phyloP scores from a whole-genome alignment of 169 alveolate genomes.

The Theileria sp. region DNA sequence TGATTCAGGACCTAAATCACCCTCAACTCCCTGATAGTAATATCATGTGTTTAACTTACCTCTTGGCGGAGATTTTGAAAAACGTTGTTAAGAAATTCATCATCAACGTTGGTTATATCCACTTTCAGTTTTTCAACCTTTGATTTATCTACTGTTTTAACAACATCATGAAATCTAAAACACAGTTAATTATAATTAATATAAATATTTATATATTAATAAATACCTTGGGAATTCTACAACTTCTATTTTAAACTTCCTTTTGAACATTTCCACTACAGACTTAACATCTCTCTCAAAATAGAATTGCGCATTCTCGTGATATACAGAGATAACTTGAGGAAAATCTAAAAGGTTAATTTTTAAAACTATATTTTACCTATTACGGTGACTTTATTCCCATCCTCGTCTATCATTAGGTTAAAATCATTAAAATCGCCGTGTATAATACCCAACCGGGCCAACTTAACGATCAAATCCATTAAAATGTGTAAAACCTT shows the following conservation, averaged over 20 bases:
- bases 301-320: constrained; percentile 91
- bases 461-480: constrained; percentile 84
- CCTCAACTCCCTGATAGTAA: constrained; percentile 33
- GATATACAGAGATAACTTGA: constrained; percentile 93
- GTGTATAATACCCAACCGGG: constrained; percentile 95
- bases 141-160: constrained; percentile 12
- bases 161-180: constrained; percentile 56
- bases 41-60: constrained; percentile 11
- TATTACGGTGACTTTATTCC: constrained; percentile 85
- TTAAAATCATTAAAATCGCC: constrained; percentile 98
- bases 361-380: constrained; percentile 68
- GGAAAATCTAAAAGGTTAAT: constrained; percentile 89
- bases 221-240: constrained; percentile 85
- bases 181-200: neutral
- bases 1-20: constrained; percentile 8
- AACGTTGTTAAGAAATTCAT: constrained; percentile 38
- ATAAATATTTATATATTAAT: neutral
- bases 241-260: constrained; percentile 86
- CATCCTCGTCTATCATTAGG: constrained; percentile 83
- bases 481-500: constrained; percentile 69
- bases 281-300: constrained; percentile 93
- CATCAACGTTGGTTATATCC: constrained; percentile 53
- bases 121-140: constrained; percentile 46
- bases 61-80: constrained; percentile 62
- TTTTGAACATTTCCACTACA: constrained; percentile 85